A percentile compares a stretch with the other conserved stretches of the same genome.
Conservation (phyloP, 2,329 filamentous ascomycete genomes). For the Dactylellina sp. region DNA sequence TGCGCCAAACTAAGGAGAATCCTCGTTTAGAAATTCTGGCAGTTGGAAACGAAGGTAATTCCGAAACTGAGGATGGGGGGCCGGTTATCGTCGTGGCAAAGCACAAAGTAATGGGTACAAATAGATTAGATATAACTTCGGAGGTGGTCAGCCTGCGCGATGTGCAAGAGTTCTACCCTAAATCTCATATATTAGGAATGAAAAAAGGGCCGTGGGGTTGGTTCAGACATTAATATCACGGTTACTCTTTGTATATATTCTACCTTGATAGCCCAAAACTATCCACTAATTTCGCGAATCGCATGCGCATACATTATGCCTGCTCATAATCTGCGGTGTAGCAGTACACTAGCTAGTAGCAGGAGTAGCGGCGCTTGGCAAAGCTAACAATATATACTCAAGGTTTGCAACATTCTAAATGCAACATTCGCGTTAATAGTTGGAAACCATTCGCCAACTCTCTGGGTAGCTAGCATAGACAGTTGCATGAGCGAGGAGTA, state of each 20-base stretch:
- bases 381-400: no score
- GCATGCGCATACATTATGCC: no score
- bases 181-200: slow-evolving; percentile 18
- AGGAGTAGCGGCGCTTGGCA: no score
- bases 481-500: no score
- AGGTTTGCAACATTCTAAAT: no score
- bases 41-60: slow-evolving; percentile 15
- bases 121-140: slow-evolving; percentile 1
- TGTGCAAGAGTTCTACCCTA: background rate
- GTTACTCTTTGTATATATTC: background rate
- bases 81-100: slow-evolving; percentile 8
- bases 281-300: no score
- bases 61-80: slow-evolving; percentile 14
- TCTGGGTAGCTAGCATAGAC: no score
- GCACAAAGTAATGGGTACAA: slow-evolving; percentile 3
- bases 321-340: no score
- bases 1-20: background rate
- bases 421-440: no score
- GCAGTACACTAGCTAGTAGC: no score
- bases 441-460: no score
- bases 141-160: background rate
- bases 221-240: slow-evolving; percentile 12
- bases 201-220: slow-evolving; percentile 18
- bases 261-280: no score
- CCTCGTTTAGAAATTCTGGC: slow-evolving; percentile 6